phyloP scores from a whole-genome alignment of 768 basidiomycete species.

The Leccinellum rugosiceps region DNA sequence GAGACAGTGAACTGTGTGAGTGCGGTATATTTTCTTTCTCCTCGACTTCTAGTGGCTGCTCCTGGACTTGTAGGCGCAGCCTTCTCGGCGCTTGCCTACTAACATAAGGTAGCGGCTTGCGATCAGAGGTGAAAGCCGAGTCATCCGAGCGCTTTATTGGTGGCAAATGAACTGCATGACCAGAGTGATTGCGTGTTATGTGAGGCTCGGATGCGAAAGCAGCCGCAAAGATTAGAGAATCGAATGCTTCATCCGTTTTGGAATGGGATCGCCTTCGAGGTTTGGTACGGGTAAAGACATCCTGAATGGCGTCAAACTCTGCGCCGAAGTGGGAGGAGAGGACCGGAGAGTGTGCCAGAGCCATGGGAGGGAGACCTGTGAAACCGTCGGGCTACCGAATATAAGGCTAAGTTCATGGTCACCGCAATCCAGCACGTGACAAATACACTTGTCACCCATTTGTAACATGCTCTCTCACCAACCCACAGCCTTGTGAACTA shows the following conservation, averaged over 20 bases:
- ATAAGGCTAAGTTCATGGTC: background rate
- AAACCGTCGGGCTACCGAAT: background rate
- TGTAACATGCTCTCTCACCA: background rate
- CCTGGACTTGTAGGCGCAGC: slow-evolving; percentile 43
- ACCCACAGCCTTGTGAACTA: background rate
- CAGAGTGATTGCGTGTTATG: slow-evolving; percentile 81
- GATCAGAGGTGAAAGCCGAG: slow-evolving; percentile 33
- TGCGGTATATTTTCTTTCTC: slow-evolving; percentile 52
- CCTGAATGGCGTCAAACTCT: slow-evolving; percentile 59
- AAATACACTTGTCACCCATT: background rate
- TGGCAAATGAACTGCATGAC: slow-evolving; percentile 70
- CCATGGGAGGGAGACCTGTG: slow-evolving; percentile 15
- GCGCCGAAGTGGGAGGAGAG: slow-evolving; percentile 26
- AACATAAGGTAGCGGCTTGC: slow-evolving; percentile 55
- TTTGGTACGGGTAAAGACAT: slow-evolving; percentile 58
- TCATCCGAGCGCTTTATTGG: slow-evolving; percentile 51
- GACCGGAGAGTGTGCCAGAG: slow-evolving; percentile 29
- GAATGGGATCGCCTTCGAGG: slow-evolving; percentile 37
- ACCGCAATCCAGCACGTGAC: slow-evolving; percentile 5
- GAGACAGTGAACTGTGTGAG: background rate
- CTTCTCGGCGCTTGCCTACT: slow-evolving; percentile 76
- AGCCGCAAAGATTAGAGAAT: slow-evolving; percentile 76
- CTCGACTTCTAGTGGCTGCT: slow-evolving; percentile 25
- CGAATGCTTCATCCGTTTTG: slow-evolving; percentile 69
- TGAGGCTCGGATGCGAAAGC: slow-evolving; percentile 72